These are phyloP conservation scores for Diplotaxis tenuifolia DNA, from an alignment of 345 rosid species.

Conservation along the genomic window DNA sequence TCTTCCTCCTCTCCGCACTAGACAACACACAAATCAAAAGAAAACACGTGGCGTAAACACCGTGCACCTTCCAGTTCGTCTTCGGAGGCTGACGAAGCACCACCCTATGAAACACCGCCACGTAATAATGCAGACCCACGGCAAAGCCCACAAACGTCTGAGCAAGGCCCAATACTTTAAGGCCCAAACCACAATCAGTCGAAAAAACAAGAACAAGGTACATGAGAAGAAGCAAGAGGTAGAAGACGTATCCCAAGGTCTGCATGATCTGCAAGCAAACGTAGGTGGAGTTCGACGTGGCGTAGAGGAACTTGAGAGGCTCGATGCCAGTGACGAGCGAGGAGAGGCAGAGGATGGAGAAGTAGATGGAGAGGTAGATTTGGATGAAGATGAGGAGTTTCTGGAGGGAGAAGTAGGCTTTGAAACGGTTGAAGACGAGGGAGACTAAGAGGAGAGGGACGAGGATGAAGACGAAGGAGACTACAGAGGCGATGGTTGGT, in stretches of 20 bases:
- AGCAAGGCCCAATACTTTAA: constrained; percentile 59
- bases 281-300: constrained; percentile 73
- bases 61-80: constrained; percentile 91
- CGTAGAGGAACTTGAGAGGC: constrained; percentile 78
- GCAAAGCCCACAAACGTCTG: constrained; percentile 77
- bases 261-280: constrained; percentile 74
- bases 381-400: constrained; percentile 78
- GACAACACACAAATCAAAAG: constrained; percentile 63
- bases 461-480: constrained; percentile 65
- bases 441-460: constrained; percentile 81
- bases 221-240: constrained; percentile 69
- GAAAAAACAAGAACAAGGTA: constrained; percentile 78
- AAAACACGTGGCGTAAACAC: constrained; percentile 90
- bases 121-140: constrained; percentile 84
- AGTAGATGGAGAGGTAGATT: constrained; percentile 89
- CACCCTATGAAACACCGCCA: constrained; percentile 83
- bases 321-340: constrained; percentile 77
- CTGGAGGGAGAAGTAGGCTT: constrained; percentile 87
- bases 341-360: constrained; percentile 76
- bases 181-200: constrained; percentile 58
- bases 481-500: constrained; percentile 61
- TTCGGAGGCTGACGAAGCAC: constrained; percentile 77
- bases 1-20: constrained; percentile 80
- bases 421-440: constrained; percentile 67
- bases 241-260: constrained; percentile 71